phyloP scores from a whole-genome alignment of 2,329 filamentous ascomycete species.

The Podosphaera leucotricha region DNA sequence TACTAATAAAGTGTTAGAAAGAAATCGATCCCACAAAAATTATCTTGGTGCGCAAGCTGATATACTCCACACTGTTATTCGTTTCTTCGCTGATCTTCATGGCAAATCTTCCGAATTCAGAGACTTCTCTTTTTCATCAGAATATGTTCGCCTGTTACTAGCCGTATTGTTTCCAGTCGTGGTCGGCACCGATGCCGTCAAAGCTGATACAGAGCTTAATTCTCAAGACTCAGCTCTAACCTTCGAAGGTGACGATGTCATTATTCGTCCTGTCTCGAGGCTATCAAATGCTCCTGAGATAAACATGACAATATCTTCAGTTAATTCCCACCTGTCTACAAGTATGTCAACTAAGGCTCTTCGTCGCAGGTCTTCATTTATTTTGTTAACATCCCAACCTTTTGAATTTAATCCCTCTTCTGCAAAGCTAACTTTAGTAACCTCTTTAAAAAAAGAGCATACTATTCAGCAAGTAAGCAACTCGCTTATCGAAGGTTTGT shows the following conservation, averaged over 20 bases:
- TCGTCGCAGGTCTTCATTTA: constrained; percentile 70
- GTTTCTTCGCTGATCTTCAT: constrained; percentile 60
- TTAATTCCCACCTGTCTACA: constrained; percentile 24
- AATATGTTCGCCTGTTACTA: constrained; percentile 60
- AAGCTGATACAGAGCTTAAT: constrained; percentile 66
- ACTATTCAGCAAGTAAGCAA: constrained; percentile 33
- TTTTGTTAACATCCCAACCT: constrained; percentile 55
- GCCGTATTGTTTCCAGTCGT: constrained; percentile 68
- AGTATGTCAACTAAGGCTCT: constrained; percentile 29
- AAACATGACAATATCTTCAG: constrained; percentile 50
- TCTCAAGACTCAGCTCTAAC: constrained; percentile 59
- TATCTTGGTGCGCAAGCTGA: constrained; percentile 32
- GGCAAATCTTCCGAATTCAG: constrained; percentile 52
- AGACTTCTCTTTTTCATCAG: constrained; percentile 58
- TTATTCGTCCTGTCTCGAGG: constrained; percentile 32
- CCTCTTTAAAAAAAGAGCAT: constrained; percentile 32
- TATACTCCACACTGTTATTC: constrained; percentile 52
- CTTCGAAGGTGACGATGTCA: constrained; percentile 68
- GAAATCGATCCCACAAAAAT: constrained; percentile 22
- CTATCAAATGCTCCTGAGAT: constrained; percentile 38
- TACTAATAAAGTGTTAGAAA: constrained; percentile 14
- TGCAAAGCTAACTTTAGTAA: constrained; percentile 36
- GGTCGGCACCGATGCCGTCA: constrained; percentile 64
- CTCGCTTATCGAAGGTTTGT: constrained; percentile 47
- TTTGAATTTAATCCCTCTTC: constrained; percentile 31